These are phyloP conservation scores for Blastobotrys proliferans DNA, from an alignment of 1,139 yeast species.

Conservation along the genomic window DNA sequence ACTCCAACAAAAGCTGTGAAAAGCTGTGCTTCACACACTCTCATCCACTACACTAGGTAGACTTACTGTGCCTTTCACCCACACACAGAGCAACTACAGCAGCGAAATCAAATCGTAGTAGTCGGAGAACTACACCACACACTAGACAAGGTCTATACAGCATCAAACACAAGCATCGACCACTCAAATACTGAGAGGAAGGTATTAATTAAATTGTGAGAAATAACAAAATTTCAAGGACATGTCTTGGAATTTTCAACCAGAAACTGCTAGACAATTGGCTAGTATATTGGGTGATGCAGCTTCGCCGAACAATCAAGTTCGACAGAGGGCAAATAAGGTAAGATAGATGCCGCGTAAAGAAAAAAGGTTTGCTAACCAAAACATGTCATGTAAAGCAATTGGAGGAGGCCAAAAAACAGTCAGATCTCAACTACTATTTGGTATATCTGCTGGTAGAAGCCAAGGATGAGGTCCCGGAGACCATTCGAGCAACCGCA, in stretches of 20 bases:
- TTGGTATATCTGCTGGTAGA: conserved; percentile 63
- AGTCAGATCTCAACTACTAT: conserved; percentile 77
- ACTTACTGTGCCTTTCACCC: too few species aligned
- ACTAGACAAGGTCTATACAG: too few species aligned
- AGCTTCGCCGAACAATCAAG: conserved; percentile 52
- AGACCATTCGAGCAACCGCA: conserved; percentile 79
- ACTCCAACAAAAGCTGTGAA: too few species aligned
- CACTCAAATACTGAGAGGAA: too few species aligned
- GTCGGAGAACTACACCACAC: too few species aligned
- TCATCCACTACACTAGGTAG: too few species aligned
- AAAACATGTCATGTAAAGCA: conserved; percentile 38
- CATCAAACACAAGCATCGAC: too few species aligned
- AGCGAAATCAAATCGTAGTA: too few species aligned
- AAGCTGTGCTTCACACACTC: too few species aligned
- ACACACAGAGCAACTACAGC: too few species aligned
- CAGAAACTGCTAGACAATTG: conserved; percentile 57
- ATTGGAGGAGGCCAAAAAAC: conserved; percentile 58
- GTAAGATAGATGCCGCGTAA: conserved; percentile 16
- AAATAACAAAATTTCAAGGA: too few species aligned
- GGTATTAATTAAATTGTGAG: too few species aligned
- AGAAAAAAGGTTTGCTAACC: neutral
- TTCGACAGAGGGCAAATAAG: conserved; percentile 50
- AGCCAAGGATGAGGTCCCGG: conserved; percentile 42
- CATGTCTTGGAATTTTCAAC: conserved; percentile 58
- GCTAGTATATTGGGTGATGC: conserved; percentile 62